Percentiles rank a stretch among this genome's conserved stretches.
Evolutionary conservation across 23 red algal species (phyloP).

Genomic region (Gracilaria gracilis): DNA sequence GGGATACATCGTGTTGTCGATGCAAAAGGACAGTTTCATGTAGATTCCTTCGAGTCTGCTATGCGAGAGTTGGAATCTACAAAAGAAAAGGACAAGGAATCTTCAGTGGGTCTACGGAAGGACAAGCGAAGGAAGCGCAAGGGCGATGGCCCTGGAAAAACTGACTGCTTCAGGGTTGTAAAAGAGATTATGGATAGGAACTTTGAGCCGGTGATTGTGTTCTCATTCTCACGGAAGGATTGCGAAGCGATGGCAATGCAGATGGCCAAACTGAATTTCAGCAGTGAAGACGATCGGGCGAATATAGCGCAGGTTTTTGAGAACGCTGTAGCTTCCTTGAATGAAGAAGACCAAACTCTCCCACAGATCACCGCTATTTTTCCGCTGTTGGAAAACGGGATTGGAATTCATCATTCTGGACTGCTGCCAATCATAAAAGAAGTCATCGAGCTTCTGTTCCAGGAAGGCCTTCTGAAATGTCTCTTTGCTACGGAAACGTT

Average conservation of each 20-base stretch:
- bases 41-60: slow-evolving; percentile 62
- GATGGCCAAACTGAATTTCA: slow-evolving; percentile 84
- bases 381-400: slow-evolving; percentile 82
- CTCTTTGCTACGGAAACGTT: slow-evolving; percentile 99
- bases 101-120: slow-evolving; percentile 6
- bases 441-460: slow-evolving; percentile 96
- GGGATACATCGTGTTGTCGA: slow-evolving; percentile 87
- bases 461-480: slow-evolving; percentile 91
- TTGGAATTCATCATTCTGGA: slow-evolving; percentile 99
- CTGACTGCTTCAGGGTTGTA: slow-evolving; percentile 79
- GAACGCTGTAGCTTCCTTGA: slow-evolving; percentile 81
- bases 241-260: slow-evolving; percentile 90
- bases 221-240: slow-evolving; percentile 87
- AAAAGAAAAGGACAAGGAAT: slow-evolving; percentile 13
- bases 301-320: slow-evolving; percentile 82
- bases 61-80: slow-evolving; percentile 71
- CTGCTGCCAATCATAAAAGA: slow-evolving; percentile 97
- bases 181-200: slow-evolving; percentile 77
- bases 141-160: slow-evolving; percentile 41
- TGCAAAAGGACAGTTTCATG: slow-evolving; percentile 81
- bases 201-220: slow-evolving; percentile 84
- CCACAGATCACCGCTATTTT: slow-evolving; percentile 89
- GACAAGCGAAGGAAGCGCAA: slow-evolving; percentile 49
- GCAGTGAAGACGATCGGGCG: slow-evolving; percentile 84
- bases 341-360: slow-evolving; percentile 80